Percentiles rank a stretch among this genome's conserved stretches.
Evolutionary conservation across 2,329 filamentous ascomycete genomes (phyloP).

Genomic region (Trichoderma harzianum): DNA sequence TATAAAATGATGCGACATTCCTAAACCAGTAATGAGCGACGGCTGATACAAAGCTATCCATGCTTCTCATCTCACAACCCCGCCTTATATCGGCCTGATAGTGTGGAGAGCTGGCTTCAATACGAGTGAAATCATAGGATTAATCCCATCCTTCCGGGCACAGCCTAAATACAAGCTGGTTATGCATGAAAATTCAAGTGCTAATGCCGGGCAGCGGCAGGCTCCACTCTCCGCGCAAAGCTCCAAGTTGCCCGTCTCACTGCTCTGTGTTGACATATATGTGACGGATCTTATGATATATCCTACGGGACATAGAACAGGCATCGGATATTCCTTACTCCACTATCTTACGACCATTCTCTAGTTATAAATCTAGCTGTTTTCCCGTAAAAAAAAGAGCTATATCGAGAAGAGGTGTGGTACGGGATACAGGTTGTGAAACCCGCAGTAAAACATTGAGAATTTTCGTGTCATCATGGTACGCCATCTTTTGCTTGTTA

Average conservation of each 20-base stretch:
- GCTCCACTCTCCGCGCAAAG: not conserved
- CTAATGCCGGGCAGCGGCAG: not conserved
- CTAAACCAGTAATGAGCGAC: not conserved
- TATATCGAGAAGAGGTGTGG: not conserved
- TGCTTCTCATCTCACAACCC: not conserved
- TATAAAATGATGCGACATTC: not conserved
- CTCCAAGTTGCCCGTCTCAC: not conserved
- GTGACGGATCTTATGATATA: not conserved
- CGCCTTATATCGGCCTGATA: not conserved
- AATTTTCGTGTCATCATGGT: not conserved
- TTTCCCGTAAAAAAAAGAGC: not conserved
- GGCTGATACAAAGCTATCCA: not conserved
- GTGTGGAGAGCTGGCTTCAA: not conserved
- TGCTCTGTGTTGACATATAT: not conserved
- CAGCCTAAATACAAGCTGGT: not conserved
- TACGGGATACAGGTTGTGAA: not conserved
- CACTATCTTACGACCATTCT: not conserved
- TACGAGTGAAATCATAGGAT: not conserved
- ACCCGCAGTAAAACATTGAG: not conserved
- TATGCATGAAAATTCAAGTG: not conserved
- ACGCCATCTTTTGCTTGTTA: not conserved
- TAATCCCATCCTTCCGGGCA: not conserved
- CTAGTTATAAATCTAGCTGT: not conserved
- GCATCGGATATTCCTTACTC: not conserved
- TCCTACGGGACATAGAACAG: not conserved